These are phyloP conservation scores for Leishmania tarentolae DNA, from an alignment of 208 protist genomes.

Conservation along the genomic window DNA sequence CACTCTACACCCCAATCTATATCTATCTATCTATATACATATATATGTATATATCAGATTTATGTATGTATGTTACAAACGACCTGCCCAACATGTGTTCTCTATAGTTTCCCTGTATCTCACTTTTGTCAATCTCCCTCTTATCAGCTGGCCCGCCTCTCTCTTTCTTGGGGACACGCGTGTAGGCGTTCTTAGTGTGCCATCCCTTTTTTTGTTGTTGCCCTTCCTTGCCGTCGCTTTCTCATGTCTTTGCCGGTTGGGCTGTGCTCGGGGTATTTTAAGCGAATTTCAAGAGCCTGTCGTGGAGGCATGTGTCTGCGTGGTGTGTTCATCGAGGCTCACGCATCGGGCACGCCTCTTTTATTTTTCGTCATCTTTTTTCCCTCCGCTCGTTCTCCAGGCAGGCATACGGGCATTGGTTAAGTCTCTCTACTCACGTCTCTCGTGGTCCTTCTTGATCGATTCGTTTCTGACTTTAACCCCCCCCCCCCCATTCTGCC, in stretches of 20 bases:
- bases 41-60: background rate
- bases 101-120: background rate
- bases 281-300: background rate
- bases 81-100: background rate
- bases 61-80: background rate
- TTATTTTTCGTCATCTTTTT: background rate
- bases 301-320: background rate
- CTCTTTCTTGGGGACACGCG: background rate
- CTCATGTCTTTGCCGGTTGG: background rate
- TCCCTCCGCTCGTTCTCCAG: background rate
- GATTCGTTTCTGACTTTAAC: background rate
- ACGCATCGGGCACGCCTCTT: background rate
- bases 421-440: background rate
- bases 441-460: background rate
- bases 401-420: background rate
- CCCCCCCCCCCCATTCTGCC: background rate
- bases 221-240: background rate
- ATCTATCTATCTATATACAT: too few species aligned
- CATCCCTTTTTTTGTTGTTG: background rate
- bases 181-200: too few species aligned
- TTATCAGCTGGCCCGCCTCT: background rate
- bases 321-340: background rate
- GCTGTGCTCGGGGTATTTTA: too few species aligned
- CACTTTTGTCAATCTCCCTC: background rate
- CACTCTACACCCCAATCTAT: too few species aligned